Percentiles rank a stretch among this genome's conserved stretches.
Conservation (phyloP, 2,329 filamentous ascomycete species). For the Diplodia intermedia region DNA sequence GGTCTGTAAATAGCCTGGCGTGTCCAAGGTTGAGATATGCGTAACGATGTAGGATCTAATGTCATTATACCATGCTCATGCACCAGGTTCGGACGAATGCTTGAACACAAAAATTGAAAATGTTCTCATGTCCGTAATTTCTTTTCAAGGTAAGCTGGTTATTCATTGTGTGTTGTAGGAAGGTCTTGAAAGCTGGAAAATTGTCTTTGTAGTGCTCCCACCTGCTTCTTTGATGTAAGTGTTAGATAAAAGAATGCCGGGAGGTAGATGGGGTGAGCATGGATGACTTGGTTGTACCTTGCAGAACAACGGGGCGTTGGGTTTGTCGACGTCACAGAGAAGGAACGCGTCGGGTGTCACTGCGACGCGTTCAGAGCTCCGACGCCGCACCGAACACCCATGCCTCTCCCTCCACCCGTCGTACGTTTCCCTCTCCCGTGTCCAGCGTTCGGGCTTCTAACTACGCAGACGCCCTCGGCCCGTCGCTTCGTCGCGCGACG, state of each 20-base stretch:
- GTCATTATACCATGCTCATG: background rate
- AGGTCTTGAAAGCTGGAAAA: too few relatives aligned
- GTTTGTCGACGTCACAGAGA: constrained; percentile 8
- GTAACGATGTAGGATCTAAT: constrained; percentile 1
- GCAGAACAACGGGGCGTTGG: background rate
- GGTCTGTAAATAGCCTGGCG: background rate
- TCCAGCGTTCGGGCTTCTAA: background rate
- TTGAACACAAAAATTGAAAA: too few relatives aligned
- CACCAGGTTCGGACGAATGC: background rate
- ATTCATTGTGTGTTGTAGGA: too few relatives aligned
- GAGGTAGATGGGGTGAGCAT: too few relatives aligned
- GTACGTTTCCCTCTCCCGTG: background rate
- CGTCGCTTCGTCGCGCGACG: constrained; percentile 6
- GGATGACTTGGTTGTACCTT: background rate
- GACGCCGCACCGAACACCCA: constrained; percentile 24
- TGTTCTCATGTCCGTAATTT: too few relatives aligned
- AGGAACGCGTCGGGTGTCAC: constrained; percentile 2
- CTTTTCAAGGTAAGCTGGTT: too few relatives aligned
- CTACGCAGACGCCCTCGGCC: constrained; percentile 12
- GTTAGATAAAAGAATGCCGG: too few relatives aligned
- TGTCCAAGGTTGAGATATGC: background rate
- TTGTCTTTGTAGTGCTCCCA: too few relatives aligned
- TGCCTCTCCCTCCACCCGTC: constrained; percentile 25
- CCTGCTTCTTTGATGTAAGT: too few relatives aligned
- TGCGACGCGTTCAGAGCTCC: background rate